Evolutionary conservation across 768 basidiomycete genomes (phyloP), one percentile per base, ranked within the genome.

Genomic region (Epithele typhae): DNA sequence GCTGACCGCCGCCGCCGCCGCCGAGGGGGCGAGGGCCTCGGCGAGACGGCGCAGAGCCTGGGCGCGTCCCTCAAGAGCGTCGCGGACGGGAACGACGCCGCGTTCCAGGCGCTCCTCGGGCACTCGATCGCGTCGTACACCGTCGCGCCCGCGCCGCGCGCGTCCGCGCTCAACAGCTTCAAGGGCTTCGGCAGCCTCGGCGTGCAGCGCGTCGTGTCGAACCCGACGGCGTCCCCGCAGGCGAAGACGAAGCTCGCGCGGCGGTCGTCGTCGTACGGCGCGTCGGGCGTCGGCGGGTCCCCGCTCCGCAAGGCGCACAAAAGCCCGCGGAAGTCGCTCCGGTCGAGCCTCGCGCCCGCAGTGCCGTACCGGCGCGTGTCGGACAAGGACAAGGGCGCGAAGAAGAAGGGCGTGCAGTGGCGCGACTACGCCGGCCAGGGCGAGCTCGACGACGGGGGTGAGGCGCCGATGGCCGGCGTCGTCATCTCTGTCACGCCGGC

Each of bases 391-490:
- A 78, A 76, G 51, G 78, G 71, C 46, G 71, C 74, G 48, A 76
- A 74, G 55, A 76, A 74, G 55, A 91, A 92, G 62, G 83, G 78
- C 43, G 87, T 93, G 3, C 87, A 92, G 60, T 93, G 91, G 91
- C 78, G 75, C 46, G 89, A 92, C 55, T 85, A 92, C 64, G 88
- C 75, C 5, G 89, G 89, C n/a, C 82, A 84, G 59, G 90, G 89
- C 22, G 75, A 81, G 41, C 67, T 92, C 37, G 85, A 88, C 53
- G 88, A 91, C 56, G 72, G 74, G 43, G 67, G 78, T 50, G 45
- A 57, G 37, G 45, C 54, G 35, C 46, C 52, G 14, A 42, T 47
- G n/a, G 15, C 6, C 18, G 35, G 35, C 35, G 46, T 48, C 10
- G 47, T 45, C 18, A 55, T 54, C 55, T 37, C 60, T 41, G 48